Evolutionary conservation across 257 asterid genomes (phyloP).

Genomic region (Scutellaria baicalensis): DNA sequence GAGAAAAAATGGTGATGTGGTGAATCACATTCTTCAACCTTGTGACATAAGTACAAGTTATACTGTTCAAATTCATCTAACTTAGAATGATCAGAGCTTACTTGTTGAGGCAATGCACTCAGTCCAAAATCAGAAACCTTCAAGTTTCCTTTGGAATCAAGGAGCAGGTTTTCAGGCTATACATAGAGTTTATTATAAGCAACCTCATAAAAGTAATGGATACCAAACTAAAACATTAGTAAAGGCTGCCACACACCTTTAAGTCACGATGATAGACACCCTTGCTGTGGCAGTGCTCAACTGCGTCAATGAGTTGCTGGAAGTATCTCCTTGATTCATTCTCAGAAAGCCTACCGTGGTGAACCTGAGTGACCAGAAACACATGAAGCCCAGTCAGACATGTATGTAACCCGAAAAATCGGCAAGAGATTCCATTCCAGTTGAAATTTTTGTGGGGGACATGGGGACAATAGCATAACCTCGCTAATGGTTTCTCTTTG

Average conservation of each 20-base stretch:
- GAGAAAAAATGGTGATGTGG: background rate
- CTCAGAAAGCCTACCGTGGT: constrained; percentile 67
- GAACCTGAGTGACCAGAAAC: constrained; percentile 48
- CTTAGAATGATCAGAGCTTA: constrained; percentile 24
- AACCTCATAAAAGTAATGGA: constrained; percentile 2
- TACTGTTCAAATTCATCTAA: background rate
- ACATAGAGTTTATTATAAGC: constrained; percentile 20
- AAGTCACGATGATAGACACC: constrained; percentile 94
- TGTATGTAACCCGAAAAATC: background rate
- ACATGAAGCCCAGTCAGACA: background rate
- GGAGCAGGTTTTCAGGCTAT: constrained; percentile 96
- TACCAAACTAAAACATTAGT: constrained; percentile 5
- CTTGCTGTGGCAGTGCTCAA: constrained; percentile 85
- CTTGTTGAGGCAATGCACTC: constrained; percentile 85
- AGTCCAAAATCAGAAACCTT: constrained; percentile 96
- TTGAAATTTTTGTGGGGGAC: background rate
- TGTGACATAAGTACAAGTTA: constrained; percentile 1
- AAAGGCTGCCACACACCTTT: constrained; percentile 46
- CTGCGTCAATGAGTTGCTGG: constrained; percentile 93
- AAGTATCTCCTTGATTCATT: constrained; percentile 75
- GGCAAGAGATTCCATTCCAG: background rate
- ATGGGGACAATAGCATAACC: background rate
- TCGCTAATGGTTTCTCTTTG: background rate
- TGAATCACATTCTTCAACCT: background rate
- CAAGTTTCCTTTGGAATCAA: constrained; percentile 78